Evolutionary conservation across 306 rosid genomes (phyloP).

Genomic region (Quercus rubra): DNA sequence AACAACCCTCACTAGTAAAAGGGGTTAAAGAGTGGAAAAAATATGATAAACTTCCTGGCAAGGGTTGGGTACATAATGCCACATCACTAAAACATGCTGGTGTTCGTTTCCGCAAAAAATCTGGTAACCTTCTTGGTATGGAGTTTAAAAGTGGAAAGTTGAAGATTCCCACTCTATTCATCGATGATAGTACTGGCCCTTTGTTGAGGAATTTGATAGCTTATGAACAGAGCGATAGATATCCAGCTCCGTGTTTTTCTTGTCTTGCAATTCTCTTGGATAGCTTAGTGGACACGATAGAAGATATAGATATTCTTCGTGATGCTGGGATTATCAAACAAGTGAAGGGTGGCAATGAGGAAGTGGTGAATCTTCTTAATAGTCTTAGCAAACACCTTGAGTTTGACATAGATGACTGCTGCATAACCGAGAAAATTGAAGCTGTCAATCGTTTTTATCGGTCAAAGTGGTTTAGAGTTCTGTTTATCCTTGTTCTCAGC

Average conservation of each 20-base stretch:
- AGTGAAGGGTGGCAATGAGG: not conserved
- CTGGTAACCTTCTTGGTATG: not conserved
- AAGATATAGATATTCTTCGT: not conserved
- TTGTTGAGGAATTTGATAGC: constrained; percentile 4
- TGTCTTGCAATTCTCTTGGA: constrained; percentile 5
- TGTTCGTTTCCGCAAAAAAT: not conserved
- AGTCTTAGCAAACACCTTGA: not conserved
- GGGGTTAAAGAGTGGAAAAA: too few relatives aligned
- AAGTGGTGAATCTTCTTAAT: not conserved
- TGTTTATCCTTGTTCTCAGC: too few relatives aligned
- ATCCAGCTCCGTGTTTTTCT: not conserved
- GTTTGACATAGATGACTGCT: too few relatives aligned
- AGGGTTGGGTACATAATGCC: constrained; percentile 7
- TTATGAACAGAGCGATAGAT: not conserved
- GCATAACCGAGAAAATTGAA: too few relatives aligned
- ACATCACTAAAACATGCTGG: not conserved
- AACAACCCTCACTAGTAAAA: too few relatives aligned
- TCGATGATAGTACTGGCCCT: not conserved
- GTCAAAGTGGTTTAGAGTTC: too few relatives aligned
- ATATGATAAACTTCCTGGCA: not conserved
- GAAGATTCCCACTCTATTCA: not conserved
- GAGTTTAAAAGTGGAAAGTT: not conserved
- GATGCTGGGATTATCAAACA: not conserved
- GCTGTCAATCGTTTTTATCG: too few relatives aligned
- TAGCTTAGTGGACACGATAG: not conserved